These are phyloP conservation scores for Canariomyces notabilis DNA, from an alignment of 2,329 filamentous ascomycete species.

Conservation along the genomic window DNA sequence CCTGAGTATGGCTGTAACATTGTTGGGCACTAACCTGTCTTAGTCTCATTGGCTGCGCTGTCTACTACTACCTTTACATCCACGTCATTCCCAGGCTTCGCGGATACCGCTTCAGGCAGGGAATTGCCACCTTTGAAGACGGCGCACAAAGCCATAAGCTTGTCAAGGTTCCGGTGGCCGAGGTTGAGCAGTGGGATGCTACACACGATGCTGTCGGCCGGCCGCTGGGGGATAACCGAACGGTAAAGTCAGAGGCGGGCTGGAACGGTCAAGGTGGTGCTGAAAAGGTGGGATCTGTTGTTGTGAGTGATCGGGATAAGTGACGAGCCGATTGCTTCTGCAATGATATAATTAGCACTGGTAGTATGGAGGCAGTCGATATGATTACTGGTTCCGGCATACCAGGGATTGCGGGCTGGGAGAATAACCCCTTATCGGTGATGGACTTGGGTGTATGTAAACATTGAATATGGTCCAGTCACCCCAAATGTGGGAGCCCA, in stretches of 20 bases:
- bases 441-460: too few species aligned
- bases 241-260: not conserved
- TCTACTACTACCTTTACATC: slow-evolving; percentile 48
- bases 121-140: slow-evolving; percentile 39
- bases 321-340: too few species aligned
- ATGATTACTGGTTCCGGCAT: too few species aligned
- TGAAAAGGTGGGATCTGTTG: not conserved
- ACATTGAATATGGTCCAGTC: too few species aligned
- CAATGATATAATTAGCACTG: too few species aligned
- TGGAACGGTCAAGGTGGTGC: not conserved
- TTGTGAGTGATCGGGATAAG: too few species aligned
- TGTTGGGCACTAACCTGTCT: not conserved
- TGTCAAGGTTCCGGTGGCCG: slow-evolving; percentile 40
- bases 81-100: slow-evolving; percentile 38
- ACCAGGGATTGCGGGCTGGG: too few species aligned
- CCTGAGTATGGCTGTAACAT: too few species aligned
- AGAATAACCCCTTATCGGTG: too few species aligned
- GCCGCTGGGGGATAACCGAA: slow-evolving; percentile 4
- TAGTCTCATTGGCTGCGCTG: slow-evolving; percentile 36
- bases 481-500: too few species aligned
- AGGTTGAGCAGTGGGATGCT: slow-evolving; percentile 42
- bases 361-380: too few species aligned
- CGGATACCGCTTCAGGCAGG: slow-evolving; percentile 44
- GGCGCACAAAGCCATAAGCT: slow-evolving; percentile 43
- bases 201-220: slow-evolving; percentile 27